Base-by-base conservation (phyloP, 257 asterid species). In the Fraxinus quadrangulata region DNA sequence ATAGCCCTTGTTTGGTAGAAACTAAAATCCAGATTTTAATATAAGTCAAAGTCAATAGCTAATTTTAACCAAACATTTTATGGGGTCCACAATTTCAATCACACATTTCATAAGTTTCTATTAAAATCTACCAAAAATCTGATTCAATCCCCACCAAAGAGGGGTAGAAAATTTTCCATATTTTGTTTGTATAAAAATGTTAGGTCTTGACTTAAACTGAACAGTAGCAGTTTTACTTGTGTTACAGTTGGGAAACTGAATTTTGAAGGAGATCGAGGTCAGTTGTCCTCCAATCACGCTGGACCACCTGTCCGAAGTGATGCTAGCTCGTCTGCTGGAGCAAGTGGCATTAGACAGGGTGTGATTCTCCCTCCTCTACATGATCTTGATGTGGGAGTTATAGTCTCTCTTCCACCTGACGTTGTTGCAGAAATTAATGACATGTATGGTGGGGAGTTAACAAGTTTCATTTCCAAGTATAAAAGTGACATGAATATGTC, bases 361-460 rank as follows among this genome's bases (percentile, higher is more conserved):
- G 76, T 91, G 70, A 77, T 79, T 79, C 96, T 89, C 80, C 99
- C 99, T 85, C 91, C 91, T 83, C 84, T 96, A 72, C 85, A 87
- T 69, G 98, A 93, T 79, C 91, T 95, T 74, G 97, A 95, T 83
- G 75, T 96, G 76, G 89, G 88, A 73, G 97, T 96, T 82, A 76
- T 96, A 80, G 94, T 89, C 87, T 85, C 88, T 84, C 97, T 96
- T 75, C 99, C 99, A 79, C 97, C 90, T 69, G 96, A 93, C 71
- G 87, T 96, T 74, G 75, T 93, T 81, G 84, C 97, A 70, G 99
- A 95, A 81, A 90, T 96, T 63, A 89, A 96, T 86, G 87, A 82
- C 65, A 83, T 96, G 94, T 96, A 96, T 80, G 89, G 86, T 54
- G 99, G 99, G 69, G 84, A 89, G 85, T 81, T 96, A 82, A 75